These are phyloP conservation scores for Kodamaea plutei DNA, from an alignment of 1,139 yeast species.

Conservation along the genomic window DNA sequence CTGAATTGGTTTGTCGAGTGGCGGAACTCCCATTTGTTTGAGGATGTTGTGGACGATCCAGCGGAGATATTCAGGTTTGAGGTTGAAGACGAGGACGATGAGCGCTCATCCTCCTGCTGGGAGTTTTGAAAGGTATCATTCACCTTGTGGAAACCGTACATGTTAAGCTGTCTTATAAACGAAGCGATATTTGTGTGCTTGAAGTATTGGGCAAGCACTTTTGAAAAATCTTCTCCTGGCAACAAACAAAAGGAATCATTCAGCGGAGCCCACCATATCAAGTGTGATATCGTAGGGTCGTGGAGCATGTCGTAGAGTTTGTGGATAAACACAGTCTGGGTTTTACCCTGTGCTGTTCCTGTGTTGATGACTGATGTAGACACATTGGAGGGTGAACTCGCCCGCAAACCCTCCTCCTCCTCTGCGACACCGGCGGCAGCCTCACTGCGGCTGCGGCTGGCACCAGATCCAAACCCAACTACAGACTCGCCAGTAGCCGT, in stretches of 20 bases:
- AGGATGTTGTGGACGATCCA: constrained; percentile 21
- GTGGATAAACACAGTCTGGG: constrained; percentile 60
- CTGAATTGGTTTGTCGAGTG: constrained; percentile 63
- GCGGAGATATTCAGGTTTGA: no score
- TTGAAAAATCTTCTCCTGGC: constrained; percentile 59
- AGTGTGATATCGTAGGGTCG: constrained; percentile 46
- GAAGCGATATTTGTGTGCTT: constrained; percentile 78
- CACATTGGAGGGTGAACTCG: not conserved
- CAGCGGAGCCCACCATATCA: constrained; percentile 49
- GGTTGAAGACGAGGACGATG: not conserved
- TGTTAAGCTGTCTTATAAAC: constrained; percentile 48
- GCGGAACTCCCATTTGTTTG: constrained; percentile 60
- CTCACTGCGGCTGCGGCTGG: no score
- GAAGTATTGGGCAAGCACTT: constrained; percentile 60
- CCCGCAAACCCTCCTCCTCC: no score
- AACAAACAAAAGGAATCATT: constrained; percentile 41
- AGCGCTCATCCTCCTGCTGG: constrained; percentile 9
- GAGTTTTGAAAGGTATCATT: constrained; percentile 33
- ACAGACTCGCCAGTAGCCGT: no score
- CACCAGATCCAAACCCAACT: no score
- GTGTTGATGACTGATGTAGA: no score
- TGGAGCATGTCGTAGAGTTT: constrained; percentile 62
- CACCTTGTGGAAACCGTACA: constrained; percentile 70
- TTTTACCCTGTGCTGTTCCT: constrained; percentile 28
- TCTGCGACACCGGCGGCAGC: no score